Percentiles rank a stretch among this genome's conserved stretches.
These are phyloP conservation scores for Fusarium keratoplasticum DNA, from an alignment of 2,329 filamentous ascomycete species.

Conservation along the genomic window DNA sequence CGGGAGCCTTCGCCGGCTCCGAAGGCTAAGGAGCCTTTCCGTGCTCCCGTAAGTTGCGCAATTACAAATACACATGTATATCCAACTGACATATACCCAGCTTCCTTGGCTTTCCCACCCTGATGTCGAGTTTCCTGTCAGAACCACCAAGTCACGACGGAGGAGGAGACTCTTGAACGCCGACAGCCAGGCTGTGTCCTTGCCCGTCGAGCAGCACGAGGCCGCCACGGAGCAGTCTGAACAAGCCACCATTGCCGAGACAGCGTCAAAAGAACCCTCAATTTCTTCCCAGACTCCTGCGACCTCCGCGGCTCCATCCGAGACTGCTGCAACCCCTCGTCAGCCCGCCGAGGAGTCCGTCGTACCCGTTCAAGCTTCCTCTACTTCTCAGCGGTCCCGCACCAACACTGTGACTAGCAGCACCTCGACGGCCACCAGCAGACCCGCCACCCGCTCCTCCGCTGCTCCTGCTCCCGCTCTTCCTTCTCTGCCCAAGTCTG, in stretches of 20 bases:
- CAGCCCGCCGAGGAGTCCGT: slow-evolving; percentile 49
- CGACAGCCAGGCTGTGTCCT: slow-evolving; percentile 54
- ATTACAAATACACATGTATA: neutral
- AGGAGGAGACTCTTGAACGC: slow-evolving; percentile 56
- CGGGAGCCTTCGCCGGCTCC: slow-evolving; percentile 41
- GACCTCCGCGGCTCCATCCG: slow-evolving; percentile 28
- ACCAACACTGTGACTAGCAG: slow-evolving; percentile 40
- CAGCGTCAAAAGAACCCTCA: slow-evolving; percentile 27
- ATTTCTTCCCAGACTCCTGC: slow-evolving; percentile 26
- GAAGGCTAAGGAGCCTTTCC: slow-evolving; percentile 52
- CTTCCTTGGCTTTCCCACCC: slow-evolving; percentile 69
- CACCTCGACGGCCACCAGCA: slow-evolving; percentile 43
- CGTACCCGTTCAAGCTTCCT: slow-evolving; percentile 51
- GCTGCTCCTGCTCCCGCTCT: slow-evolving; percentile 58
- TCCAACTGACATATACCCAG: slow-evolving; percentile 48
- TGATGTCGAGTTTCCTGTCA: slow-evolving; percentile 62
- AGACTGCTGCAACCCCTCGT: slow-evolving; percentile 31
- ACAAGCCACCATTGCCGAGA: slow-evolving; percentile 31
- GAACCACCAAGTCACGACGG: slow-evolving; percentile 51
- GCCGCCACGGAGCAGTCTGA: slow-evolving; percentile 42
- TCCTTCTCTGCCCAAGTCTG: slow-evolving; percentile 58
- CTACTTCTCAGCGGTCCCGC: slow-evolving; percentile 43
- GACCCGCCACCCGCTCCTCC: slow-evolving; percentile 47
- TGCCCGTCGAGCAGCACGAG: slow-evolving; percentile 56
- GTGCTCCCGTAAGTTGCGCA: slow-evolving; percentile 58